Evolutionary conservation across 1,284 basidiomycete genomes (phyloP).

Genomic region (Abortiporus biennis): DNA sequence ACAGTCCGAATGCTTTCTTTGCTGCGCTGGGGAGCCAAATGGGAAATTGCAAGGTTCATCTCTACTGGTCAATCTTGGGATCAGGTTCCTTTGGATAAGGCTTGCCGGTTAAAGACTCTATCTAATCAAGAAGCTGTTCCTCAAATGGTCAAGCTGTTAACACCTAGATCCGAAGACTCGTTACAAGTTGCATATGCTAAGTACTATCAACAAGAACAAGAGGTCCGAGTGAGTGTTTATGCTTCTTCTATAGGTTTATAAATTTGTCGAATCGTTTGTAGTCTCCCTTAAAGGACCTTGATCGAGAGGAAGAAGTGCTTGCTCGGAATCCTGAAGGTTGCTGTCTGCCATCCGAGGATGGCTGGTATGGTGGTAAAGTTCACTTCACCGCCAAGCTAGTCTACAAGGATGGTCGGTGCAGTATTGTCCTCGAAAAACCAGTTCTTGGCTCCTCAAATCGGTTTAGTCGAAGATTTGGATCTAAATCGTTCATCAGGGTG

Average conservation of each 20-base stretch:
- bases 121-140: too few species aligned
- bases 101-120: too few species aligned
- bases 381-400: slow-evolving; percentile 24
- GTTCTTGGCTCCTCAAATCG: slow-evolving; percentile 29
- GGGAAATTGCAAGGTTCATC: slow-evolving; percentile 22
- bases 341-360: slow-evolving; percentile 18
- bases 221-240: background rate
- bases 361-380: slow-evolving; percentile 33
- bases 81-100: too few species aligned
- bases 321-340: slow-evolving; percentile 16
- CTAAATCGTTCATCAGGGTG: slow-evolving; percentile 29
- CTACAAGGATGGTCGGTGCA: background rate
- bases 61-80: background rate
- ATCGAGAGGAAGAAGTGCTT: slow-evolving; percentile 25
- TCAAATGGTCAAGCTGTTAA: too few species aligned
- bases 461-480: slow-evolving; percentile 35
- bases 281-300: slow-evolving; percentile 34
- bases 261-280: slow-evolving; percentile 12
- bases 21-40: slow-evolving; percentile 21
- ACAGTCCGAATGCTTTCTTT: too few species aligned
- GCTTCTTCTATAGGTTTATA: too few species aligned
- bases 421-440: slow-evolving; percentile 25
- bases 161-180: slow-evolving; percentile 1
- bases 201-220: background rate
- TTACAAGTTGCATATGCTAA: background rate